These are phyloP conservation scores for Sarocladium oryzae DNA, from an alignment of 2,329 filamentous ascomycete genomes.

Conservation along the genomic window DNA sequence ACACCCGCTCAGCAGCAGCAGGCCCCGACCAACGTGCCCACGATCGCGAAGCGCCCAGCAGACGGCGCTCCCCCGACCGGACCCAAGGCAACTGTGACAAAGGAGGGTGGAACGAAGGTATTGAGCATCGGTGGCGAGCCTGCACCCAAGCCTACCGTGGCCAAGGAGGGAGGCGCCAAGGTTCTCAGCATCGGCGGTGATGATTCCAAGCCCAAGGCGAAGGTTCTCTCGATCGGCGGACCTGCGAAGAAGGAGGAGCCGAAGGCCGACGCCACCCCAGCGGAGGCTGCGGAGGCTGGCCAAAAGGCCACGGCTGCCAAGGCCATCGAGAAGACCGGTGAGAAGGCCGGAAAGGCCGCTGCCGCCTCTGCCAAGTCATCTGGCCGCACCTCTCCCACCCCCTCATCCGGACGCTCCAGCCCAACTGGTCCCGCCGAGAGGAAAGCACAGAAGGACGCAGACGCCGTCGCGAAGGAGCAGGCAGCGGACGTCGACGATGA, in stretches of 20 bases:
- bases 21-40: slow-evolving; percentile 12
- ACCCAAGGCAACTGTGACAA: slow-evolving; percentile 38
- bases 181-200: slow-evolving; percentile 63
- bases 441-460: slow-evolving; percentile 57
- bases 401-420: slow-evolving; percentile 78
- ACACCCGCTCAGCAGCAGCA: slow-evolving; percentile 21
- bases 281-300: slow-evolving; percentile 57
- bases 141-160: slow-evolving; percentile 42
- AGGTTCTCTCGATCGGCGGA: slow-evolving; percentile 38
- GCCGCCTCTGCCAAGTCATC: slow-evolving; percentile 38
- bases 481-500: slow-evolving; percentile 62
- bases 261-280: slow-evolving; percentile 41
- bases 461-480: slow-evolving; percentile 79
- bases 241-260: slow-evolving; percentile 34
- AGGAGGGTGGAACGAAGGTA: slow-evolving; percentile 55
- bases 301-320: slow-evolving; percentile 82
- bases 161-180: slow-evolving; percentile 52
- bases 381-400: slow-evolving; percentile 73
- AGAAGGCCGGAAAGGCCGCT: slow-evolving; percentile 40
- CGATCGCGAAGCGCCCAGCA: slow-evolving; percentile 35
- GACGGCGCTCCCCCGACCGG: slow-evolving; percentile 38
- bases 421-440: slow-evolving; percentile 54
- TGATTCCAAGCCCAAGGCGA: slow-evolving; percentile 46
- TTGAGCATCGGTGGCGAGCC: slow-evolving; percentile 60
- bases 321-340: slow-evolving; percentile 85